Base-by-base conservation (phyloP, 1,139 yeast species). In the Lodderomyces parapsilosis region DNA sequence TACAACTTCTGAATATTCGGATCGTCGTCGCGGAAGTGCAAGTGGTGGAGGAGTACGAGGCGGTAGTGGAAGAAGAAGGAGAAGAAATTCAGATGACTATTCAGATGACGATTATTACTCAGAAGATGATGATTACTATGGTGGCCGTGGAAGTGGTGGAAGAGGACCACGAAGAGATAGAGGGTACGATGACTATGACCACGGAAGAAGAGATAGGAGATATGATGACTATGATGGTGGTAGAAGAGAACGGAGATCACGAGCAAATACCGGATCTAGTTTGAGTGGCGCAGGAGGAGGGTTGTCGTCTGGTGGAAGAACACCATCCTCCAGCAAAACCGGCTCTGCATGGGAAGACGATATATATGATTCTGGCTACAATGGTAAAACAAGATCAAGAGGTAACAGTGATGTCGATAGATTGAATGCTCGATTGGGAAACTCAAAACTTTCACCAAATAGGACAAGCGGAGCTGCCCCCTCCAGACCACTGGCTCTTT, bases 311-410 rank as follows among this genome's bases (percentile, higher is more conserved):
- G 40, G 51, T 7, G 48, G 40, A 39, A 50, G 44, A 41, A 17
- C 46, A 6, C 19, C 33, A 2, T 30, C 33, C 4, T 15, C n/a
- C 33, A 30, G 33, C 19, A 30, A 30, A 36, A 31, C 36, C 6
- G 31, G 33, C 11, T 37, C 53, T n/a, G 38, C 35, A 19, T 88
- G 96, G 96, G 93, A 86, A 62, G 96, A 89, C 63, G 94, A 88
- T 57, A 74, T 86, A 6, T 88, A 85, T 57, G 95, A 86, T 59
- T 70, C 75, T 42, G 42, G 41, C 10, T 39, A 42, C 27, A 42
- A 42, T 38, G 37, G 36, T 22, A 46, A 56, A 36, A 45, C 56
- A 30, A 56, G 73, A 49, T 59, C 70, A 49, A 57, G 69, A 46
- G 56, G 56, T 3, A 56, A 59, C 46, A 58, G 62, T 42, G 74